Base-by-base conservation (phyloP, 2,329 filamentous ascomycete species). In the Ascochyta lentis region DNA sequence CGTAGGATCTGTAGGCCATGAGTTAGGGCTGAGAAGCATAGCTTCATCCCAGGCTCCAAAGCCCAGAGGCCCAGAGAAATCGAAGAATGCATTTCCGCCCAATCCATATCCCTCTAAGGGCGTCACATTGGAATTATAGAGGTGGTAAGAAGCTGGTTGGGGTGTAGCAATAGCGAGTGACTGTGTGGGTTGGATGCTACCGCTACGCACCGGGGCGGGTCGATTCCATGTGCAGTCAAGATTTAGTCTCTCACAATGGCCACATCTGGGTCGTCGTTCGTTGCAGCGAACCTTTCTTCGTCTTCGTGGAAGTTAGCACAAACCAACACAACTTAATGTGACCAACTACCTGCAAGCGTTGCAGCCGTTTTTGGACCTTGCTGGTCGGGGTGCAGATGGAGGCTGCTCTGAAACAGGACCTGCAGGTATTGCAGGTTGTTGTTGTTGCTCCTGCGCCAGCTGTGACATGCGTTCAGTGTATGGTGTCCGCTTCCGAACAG, bases 211-310 rank as follows among this genome's bases (percentile, higher is more conserved):
- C 26, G 58, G 40, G 23, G 43, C 54, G 12, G 64, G 61, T 16
- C 72, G 65, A 57, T 76, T 76, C 82, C 83, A 84, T 45, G 77
- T 77, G 67, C 83, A 85, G 42, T 83, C 78, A 23, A 85, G 73
- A 54, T 81, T 81, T 44, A 84, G 76, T 37, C 82, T 77, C 65
- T 80, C 80, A 70, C 83, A 85, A 64, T 84, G 82, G 46, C 75
- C 79, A 65, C 83, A 85, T 16, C 79, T 68, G 6, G 83, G 82
- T 54, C 80, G 77, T 58, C 79, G 77, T 70, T 84, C 82, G 61
- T 84, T 81, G 66, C 82, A 85, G 60, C 81, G 79, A 60, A 83
- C 83, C 70, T 84, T 84, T 56, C 81, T 77, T 34, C 81, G 79
- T 58, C 80, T 81, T 56, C 24, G 29, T 9, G 27, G 26, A 27